Conservation (phyloP, 257 asterid species). For the Penstemon eatonii region DNA sequence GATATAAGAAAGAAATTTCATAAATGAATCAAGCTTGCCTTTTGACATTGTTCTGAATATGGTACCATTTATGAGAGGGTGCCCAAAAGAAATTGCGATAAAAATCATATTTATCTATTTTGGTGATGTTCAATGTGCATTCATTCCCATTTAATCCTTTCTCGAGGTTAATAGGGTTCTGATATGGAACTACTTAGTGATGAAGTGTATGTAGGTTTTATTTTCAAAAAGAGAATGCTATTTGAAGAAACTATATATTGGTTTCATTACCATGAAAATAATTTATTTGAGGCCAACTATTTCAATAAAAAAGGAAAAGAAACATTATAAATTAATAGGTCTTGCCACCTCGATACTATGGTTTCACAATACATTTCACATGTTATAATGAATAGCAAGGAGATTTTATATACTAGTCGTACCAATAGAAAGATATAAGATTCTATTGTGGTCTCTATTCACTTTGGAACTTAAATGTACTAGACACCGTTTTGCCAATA, state of each 20-base stretch:
- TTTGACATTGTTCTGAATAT: neutral
- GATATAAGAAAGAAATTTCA: constrained; percentile 12
- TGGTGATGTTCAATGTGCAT: neutral
- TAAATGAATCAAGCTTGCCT: constrained; percentile 8
- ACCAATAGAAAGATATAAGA: neutral
- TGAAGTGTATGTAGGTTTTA: constrained; percentile 3
- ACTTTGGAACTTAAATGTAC: neutral
- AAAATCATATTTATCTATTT: neutral
- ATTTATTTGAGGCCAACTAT: neutral
- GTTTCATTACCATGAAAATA: neutral
- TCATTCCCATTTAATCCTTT: neutral
- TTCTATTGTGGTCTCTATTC: neutral
- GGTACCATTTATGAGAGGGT: neutral
- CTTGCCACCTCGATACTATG: too few species aligned
- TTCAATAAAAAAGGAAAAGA: neutral
- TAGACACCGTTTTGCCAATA: too few species aligned
- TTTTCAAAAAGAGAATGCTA: neutral
- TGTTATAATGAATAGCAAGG: neutral
- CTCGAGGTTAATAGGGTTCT: too few species aligned
- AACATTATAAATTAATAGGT: neutral
- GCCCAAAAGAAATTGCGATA: too few species aligned
- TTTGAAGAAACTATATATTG: constrained; percentile 13
- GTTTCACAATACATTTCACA: neutral
- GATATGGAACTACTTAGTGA: constrained; percentile 6
- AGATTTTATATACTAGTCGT: neutral